A percentile compares a stretch with the other conserved stretches of the same genome.
Conservation (phyloP, 305 asterid genomes). For the Plantago lanceolata region DNA sequence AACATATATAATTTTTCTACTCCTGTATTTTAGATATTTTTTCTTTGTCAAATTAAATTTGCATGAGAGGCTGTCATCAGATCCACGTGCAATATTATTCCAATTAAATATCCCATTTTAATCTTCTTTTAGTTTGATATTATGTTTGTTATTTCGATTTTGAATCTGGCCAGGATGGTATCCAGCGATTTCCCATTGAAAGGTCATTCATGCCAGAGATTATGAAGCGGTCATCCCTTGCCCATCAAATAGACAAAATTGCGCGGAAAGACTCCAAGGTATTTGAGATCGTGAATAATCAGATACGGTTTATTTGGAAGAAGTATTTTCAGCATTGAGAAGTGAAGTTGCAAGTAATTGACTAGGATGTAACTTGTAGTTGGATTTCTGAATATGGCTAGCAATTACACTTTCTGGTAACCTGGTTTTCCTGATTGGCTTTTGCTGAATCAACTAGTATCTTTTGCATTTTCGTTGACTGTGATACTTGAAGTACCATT, state of each 20-base stretch:
- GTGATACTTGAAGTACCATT: background rate
- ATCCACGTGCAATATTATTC: background rate
- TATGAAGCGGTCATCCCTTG: constrained; percentile 81
- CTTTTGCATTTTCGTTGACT: background rate
- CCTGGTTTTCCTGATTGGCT: background rate
- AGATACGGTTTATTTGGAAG: background rate
- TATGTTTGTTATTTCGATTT: constrained; percentile 9
- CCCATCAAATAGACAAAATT: constrained; percentile 87
- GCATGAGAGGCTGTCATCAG: constrained; percentile 3
- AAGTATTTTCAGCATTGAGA: background rate
- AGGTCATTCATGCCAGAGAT: constrained; percentile 78
- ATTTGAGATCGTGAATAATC: constrained; percentile 16
- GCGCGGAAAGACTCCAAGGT: constrained; percentile 79
- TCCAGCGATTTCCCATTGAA: constrained; percentile 82
- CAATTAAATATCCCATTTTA: background rate
- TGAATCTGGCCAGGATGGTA: constrained; percentile 62
- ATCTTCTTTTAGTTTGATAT: constrained; percentile 14
- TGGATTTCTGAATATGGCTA: background rate
- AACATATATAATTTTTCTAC: background rate
- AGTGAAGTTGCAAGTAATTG: background rate
- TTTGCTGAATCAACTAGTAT: background rate
- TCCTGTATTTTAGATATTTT: background rate
- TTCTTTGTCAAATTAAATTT: background rate
- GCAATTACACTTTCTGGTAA: background rate
- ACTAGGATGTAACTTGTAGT: background rate